Conservation (phyloP, 139 green algal species). For the Closterium sp. region DNA sequence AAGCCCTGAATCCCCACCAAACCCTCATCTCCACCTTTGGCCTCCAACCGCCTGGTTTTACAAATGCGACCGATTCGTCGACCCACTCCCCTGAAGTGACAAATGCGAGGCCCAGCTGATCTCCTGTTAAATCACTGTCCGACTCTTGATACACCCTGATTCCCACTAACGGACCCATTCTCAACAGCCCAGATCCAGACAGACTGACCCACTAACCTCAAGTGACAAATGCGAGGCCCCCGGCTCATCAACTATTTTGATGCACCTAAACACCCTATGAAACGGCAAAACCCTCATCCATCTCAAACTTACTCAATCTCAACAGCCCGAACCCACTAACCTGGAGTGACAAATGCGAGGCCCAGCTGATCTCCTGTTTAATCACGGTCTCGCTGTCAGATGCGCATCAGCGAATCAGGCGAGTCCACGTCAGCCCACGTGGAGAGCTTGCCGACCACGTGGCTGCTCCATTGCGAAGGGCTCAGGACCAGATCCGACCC, state of each 20-base stretch:
- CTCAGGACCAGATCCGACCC: constrained; percentile 71
- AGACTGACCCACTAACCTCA: constrained; percentile 67
- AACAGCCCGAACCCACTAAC: no score
- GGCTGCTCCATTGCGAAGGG: constrained; percentile 62
- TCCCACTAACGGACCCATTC: no score
- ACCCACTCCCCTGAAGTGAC: no score
- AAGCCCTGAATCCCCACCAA: background rate
- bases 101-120: no score
- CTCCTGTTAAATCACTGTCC: no score
- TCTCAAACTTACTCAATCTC: no score
- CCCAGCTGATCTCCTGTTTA: constrained; percentile 85
- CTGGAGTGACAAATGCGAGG: constrained; percentile 84
- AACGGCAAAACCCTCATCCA: no score
- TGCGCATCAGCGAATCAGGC: constrained; percentile 42
- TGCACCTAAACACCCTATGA: no score
- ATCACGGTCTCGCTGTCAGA: constrained; percentile 65
- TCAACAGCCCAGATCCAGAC: no score
- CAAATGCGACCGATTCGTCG: no score
- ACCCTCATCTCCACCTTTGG: background rate
- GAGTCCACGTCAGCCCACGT: constrained; percentile 80
- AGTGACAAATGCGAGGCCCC: constrained; percentile 87
- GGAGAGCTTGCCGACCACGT: constrained; percentile 67
- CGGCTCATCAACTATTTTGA: no score
- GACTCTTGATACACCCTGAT: no score
- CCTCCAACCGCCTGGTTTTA: background rate